Base-by-base conservation (phyloP, 163 green algal species). In the Volvox carteri region DNA sequence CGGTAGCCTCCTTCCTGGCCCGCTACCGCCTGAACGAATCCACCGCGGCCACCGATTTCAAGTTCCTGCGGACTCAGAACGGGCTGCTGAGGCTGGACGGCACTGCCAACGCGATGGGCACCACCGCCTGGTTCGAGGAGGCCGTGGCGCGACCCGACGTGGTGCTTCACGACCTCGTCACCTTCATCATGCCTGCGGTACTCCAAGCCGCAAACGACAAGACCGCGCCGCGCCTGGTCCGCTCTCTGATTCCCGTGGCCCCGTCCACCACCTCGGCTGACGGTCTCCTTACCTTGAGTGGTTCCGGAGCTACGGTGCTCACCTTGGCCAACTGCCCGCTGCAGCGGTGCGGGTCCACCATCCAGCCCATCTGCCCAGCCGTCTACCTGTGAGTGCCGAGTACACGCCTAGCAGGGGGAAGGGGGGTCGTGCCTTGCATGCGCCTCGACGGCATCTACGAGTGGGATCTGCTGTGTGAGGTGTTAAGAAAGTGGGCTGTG, bases 141-240 rank as follows among this genome's bases (percentile, higher is more conserved):
- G 83, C 37, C 18, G 67, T 81, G 46, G 83, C 83, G 33, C 83
- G 46, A 33, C 67, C 83, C 6, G 67, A 81, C 23, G 35, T 48
- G 48, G 83, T 87, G 12, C 80, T 87, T 6, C 80, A 52, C 42
- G 80, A 87, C 80, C 80, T 87, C 62, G 62, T 78, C 11, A 23
- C 6, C 39, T 50, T 50, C 58, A 48, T 86, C 28, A 68, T 12
- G 39, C 78, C 78, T 16, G 25, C 8, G 28, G 78, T 48, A 0
- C 60, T 86, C 8, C 0, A 23, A n/a, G 41, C 58, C 58, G 25
- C 28, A 4, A 30, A 16, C n/a, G 60, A 70, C 80, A 54, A 7
- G 58, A 35, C 37, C 4, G 28, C 78, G 12, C 62, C 44, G 62
- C 67, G n/a, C 56, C 80, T 87, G 44, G 44, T 87, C 30, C 79